Percentiles rank a stretch among this genome's conserved stretches.
Evolutionary conservation across 75 land plant genomes (phyloP).

Genomic region (Pseudotsuga menziesii): DNA sequence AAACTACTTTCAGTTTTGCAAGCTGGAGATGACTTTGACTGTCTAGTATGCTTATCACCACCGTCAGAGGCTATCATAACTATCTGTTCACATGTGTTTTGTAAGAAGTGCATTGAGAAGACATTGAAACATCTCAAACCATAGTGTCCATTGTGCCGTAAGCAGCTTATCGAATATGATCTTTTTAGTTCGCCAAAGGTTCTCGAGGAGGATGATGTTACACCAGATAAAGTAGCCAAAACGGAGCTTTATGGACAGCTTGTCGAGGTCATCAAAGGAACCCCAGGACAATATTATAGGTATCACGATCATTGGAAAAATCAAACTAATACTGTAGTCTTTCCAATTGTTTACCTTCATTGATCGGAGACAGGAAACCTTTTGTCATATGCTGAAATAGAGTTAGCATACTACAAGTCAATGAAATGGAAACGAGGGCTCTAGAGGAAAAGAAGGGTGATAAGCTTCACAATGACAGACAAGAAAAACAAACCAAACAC

Average conservation of each 20-base stretch:
- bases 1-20: no score
- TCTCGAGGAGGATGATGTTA: constrained; percentile 12
- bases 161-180: constrained; percentile 44
- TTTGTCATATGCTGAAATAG: no score
- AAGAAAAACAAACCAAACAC: no score
- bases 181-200: constrained; percentile 52
- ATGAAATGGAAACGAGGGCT: no score
- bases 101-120: constrained; percentile 70
- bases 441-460: no score
- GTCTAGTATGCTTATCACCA: constrained; percentile 83
- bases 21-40: constrained; percentile 93
- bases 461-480: no score
- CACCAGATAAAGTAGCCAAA: background rate
- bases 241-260: constrained; percentile 59
- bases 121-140: constrained; percentile 44
- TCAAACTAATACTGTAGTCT: no score
- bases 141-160: constrained; percentile 80
- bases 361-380: no score
- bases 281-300: constrained; percentile 11
- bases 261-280: constrained; percentile 37
- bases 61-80: constrained; percentile 71
- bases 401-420: no score
- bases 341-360: no score
- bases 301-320: no score
- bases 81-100: constrained; percentile 79